Base-by-base conservation (phyloP, 768 basidiomycete genomes). In the Lentinula aciculospora region DNA sequence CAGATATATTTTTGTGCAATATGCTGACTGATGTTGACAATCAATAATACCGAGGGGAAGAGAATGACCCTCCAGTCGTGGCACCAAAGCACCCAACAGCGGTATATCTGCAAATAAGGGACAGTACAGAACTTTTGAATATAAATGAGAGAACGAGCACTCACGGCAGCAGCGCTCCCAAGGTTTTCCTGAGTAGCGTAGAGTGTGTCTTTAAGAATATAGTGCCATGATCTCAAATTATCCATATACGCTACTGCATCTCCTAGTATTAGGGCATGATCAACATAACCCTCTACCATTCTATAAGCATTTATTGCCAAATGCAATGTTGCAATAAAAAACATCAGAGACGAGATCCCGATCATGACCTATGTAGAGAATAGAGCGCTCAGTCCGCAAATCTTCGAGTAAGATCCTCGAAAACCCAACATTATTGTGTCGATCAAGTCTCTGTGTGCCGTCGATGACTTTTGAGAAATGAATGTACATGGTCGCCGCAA, bases 81-180 rank as follows among this genome's bases (percentile, higher is more conserved):
- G 13, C 58, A 54, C 65, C 65, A 66, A 5, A 65, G 45, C 4
- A 64, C 58, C 61, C 62, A 66, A 49, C 64, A 65, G 13, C 65
- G 58, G 32, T 66, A 66, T 2, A 66, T 65, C 65, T 66, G n/a
- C 25, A 37, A 21, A 19, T 17, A 39, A 53, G 3, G 13, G 48
- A 34, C n/a, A 3, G 12, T 15, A 32, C 37, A 32, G 23, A n/a
- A n/a, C n/a, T n/a, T 8, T 15, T n/a, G n/a, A 5, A 1, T 47
- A 13, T 25, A 13, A 60, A 25, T 9, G 15, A 40, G 36, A 32
- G 3, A 19, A 31, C 3, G 23, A 25, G 9, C 19, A 23, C 61
- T 3, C 34, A 65, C 65, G 19, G 61, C 61, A 23, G 59, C 63
- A 3, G 57, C 60, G 45, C 60, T 62, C 4, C 65, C 65, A 1